A percentile compares a stretch with the other conserved stretches of the same genome.
These are phyloP conservation scores for Lasiodiplodia hormozganensis DNA, from an alignment of 2,329 filamentous ascomycete genomes.

Conservation along the genomic window DNA sequence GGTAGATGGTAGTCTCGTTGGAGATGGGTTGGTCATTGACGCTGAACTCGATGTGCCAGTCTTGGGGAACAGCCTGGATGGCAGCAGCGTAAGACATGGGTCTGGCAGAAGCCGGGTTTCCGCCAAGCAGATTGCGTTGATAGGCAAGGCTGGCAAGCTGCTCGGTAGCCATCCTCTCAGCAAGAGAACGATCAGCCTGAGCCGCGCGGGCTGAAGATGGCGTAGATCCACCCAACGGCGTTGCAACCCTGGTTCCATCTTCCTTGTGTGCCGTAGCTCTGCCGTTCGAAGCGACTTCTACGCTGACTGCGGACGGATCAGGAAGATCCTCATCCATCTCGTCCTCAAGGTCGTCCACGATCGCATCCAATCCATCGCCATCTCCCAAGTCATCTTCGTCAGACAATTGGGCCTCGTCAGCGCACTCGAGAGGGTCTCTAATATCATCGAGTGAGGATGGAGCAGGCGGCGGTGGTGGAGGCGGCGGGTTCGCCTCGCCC, in stretches of 20 bases:
- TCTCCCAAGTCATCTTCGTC: conserved; percentile 75
- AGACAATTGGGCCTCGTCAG: conserved; percentile 85
- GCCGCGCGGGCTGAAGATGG: conserved; percentile 43
- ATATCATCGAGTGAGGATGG: conserved; percentile 31
- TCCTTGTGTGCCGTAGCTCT: conserved; percentile 92
- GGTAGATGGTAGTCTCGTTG: conserved; percentile 94
- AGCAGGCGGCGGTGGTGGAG: conserved; percentile 56
- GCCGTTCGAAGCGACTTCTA: conserved; percentile 85
- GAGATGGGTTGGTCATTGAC: conserved; percentile 82
- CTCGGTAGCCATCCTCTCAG: conserved; percentile 34
- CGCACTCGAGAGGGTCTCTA: conserved; percentile 79
- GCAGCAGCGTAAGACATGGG: conserved; percentile 85
- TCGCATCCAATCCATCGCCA: conserved; percentile 73
- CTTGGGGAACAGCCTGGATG: conserved; percentile 79
- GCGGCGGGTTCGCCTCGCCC: conserved; percentile 56
- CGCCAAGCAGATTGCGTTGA: conserved; percentile 33
- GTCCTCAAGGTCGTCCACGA: conserved; percentile 90
- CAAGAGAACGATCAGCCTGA: conserved; percentile 39
- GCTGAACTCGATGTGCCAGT: conserved; percentile 98
- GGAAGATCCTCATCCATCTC: conserved; percentile 76
- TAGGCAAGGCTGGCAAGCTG: conserved; percentile 40
- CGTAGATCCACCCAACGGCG: conserved; percentile 68
- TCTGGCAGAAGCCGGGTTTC: conserved; percentile 59
- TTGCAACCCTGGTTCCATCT: conserved; percentile 85
- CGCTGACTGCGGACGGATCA: conserved; percentile 86